phyloP scores from a whole-genome alignment of 163 green algal genomes.

The Picocystis sp. region DNA sequence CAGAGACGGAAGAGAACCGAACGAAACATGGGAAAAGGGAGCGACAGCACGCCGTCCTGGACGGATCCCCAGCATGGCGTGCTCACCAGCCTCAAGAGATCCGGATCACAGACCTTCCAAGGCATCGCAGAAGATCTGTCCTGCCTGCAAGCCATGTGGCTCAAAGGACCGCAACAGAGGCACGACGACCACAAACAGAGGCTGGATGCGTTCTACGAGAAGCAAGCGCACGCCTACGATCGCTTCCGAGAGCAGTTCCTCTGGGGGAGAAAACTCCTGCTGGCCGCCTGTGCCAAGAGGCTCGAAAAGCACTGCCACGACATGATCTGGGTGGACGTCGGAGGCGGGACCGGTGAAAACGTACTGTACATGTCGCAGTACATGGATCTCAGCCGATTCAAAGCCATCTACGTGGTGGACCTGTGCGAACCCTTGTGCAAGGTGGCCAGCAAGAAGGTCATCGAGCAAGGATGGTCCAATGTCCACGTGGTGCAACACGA shows the following conservation, averaged over 20 bases:
- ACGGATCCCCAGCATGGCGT: too few relatives aligned
- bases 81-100: too few relatives aligned
- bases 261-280: constrained; percentile 77
- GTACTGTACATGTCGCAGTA: constrained; percentile 87
- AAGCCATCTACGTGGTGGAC: constrained; percentile 93
- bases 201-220: constrained; percentile 68
- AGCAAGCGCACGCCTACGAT: constrained; percentile 69
- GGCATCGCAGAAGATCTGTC: constrained; percentile 45
- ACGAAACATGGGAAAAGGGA: too few relatives aligned
- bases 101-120: neutral
- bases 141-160: constrained; percentile 51
- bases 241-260: constrained; percentile 82
- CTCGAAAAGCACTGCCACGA: constrained; percentile 37
- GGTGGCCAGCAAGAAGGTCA: constrained; percentile 56
- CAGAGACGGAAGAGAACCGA: too few relatives aligned
- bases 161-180: constrained; percentile 19
- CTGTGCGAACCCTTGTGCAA: constrained; percentile 81
- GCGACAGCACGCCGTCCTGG: too few relatives aligned
- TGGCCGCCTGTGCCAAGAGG: constrained; percentile 72
- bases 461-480: constrained; percentile 72
- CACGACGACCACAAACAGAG: constrained; percentile 48
- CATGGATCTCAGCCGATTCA: constrained; percentile 71
- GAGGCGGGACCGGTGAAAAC: constrained; percentile 88
- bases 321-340: constrained; percentile 91
- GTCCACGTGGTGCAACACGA: constrained; percentile 84